Evolutionary conservation across 2,329 filamentous ascomycete species (phyloP), one percentile per base, ranked within the genome.

Genomic region (Diaporthe sp.): DNA sequence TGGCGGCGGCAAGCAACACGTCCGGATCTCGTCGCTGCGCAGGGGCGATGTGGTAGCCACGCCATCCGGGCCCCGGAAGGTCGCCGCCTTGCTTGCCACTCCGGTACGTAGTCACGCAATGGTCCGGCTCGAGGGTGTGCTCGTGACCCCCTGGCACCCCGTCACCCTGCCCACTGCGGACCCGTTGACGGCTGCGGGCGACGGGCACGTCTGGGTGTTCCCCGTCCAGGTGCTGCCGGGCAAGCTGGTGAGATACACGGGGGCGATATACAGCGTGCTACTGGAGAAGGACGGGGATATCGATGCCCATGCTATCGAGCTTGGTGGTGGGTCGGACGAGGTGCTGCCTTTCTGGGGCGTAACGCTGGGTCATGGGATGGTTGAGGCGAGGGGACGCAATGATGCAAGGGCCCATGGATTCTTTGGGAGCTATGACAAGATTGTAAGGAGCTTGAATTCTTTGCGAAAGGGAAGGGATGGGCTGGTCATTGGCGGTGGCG

Each of bases 121-220:
- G 78, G 88, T 86, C 74, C 83, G 82, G 0, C 79, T 91, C 0
- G 85, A 84, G 1, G 78, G 75, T 1, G 74, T 92, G 10, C 78
- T 88, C 10, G 86, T 92, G 37, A 92, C 91, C 32, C 87, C 88
- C 0, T 92, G 89, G 88, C 91, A 92, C 78, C 91, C 91, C 1
- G 80, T 92, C 3, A 84, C 82, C 0, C 65, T 79, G 2, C 53
- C 68, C 22, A 7, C 53, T 13, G 39, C 25, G 19, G 27, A 32
- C 27, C 13, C 53, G 2, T 25, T 13, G 1, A 22, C 53, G 7
- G 53, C 39, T 22, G 81, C 84, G 27, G 81, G 73, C 13, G 35
- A 13, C 5, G 50, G 27, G 27, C 22, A 30, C 42, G 76, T 70
- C 3, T 91, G 88, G 88, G 76, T 74, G 0, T 90, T n/a, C n/a